phyloP scores from a whole-genome alignment of 805 yeast species.

The Kluyveromyces nonfermentans region DNA sequence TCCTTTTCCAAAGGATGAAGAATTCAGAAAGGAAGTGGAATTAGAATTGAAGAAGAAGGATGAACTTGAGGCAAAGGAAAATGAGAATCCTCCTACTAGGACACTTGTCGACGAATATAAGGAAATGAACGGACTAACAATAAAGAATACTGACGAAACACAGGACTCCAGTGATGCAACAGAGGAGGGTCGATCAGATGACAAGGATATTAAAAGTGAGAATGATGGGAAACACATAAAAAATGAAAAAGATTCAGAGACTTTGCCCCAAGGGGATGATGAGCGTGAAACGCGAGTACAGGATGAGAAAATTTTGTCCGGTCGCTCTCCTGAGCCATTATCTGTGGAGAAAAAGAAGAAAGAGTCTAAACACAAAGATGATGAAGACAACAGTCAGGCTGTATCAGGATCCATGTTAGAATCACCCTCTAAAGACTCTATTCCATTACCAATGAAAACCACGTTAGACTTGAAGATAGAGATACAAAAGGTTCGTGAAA shows the following conservation, averaged over 20 bases:
- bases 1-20: slow-evolving; percentile 76
- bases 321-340: slow-evolving; percentile 8
- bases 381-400: slow-evolving; percentile 25
- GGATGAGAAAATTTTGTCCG: slow-evolving; percentile 19
- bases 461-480: slow-evolving; percentile 72
- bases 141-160: slow-evolving; percentile 10
- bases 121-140: slow-evolving; percentile 42
- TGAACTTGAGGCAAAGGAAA: slow-evolving; percentile 43
- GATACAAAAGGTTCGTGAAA: slow-evolving; percentile 70
- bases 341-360: slow-evolving; percentile 10
- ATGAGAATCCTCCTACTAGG: slow-evolving; percentile 24
- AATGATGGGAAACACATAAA: slow-evolving; percentile 2
- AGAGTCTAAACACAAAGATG: slow-evolving; percentile 13
- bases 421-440: slow-evolving; percentile 61
- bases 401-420: slow-evolving; percentile 31
- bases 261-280: slow-evolving; percentile 4
- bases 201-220: slow-evolving; percentile 6
- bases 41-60: slow-evolving; percentile 76
- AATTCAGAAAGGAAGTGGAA: slow-evolving; percentile 73
- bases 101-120: slow-evolving; percentile 59
- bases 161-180: slow-evolving; percentile 5
- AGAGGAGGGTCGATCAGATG: slow-evolving; percentile 4
- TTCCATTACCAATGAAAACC: slow-evolving; percentile 83
- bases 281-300: slow-evolving; percentile 8
- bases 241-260: slow-evolving; percentile 2